Conservation (phyloP, 441 rosid species). For the Dalechampia spathulata region DNA sequence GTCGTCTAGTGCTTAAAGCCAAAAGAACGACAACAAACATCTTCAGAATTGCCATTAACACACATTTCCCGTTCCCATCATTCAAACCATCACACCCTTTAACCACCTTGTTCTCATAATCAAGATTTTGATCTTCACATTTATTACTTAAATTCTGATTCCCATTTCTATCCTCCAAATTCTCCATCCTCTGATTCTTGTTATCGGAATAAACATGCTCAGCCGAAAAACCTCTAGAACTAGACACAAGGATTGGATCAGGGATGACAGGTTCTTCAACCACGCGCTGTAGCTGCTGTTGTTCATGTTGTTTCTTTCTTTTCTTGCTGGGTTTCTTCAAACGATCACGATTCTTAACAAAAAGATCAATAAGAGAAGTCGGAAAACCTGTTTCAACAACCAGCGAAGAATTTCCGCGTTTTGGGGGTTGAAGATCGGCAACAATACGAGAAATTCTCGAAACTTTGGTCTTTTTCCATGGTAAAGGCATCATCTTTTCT, state of each 20-base stretch:
- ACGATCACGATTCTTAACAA: constrained; percentile 75
- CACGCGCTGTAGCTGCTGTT: too few relatives aligned
- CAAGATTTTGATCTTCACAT: neutral
- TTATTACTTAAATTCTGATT: neutral
- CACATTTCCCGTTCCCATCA: too few relatives aligned
- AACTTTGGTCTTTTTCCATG: constrained; percentile 60
- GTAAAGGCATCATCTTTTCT: constrained; percentile 92
- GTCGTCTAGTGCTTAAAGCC: constrained; percentile 42
- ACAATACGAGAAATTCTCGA: constrained; percentile 57
- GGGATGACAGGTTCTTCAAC: constrained; percentile 11
- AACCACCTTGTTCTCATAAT: neutral
- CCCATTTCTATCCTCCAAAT: too few relatives aligned
- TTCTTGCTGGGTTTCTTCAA: constrained; percentile 40
- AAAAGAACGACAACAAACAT: constrained; percentile 41
- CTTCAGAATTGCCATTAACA: constrained; percentile 33
- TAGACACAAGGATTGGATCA: constrained; percentile 13
- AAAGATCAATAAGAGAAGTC: constrained; percentile 76
- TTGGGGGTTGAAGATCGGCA: constrained; percentile 42
- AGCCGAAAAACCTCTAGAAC: neutral
- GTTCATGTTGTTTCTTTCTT: constrained; percentile 12
- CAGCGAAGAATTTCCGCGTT: constrained; percentile 25
- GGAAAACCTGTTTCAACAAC: constrained; percentile 93
- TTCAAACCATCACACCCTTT: too few relatives aligned
- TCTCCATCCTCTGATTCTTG: neutral
- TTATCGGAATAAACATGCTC: neutral